phyloP scores from a whole-genome alignment of 1,284 basidiomycete genomes.

The Ustilago shanxiensis region DNA sequence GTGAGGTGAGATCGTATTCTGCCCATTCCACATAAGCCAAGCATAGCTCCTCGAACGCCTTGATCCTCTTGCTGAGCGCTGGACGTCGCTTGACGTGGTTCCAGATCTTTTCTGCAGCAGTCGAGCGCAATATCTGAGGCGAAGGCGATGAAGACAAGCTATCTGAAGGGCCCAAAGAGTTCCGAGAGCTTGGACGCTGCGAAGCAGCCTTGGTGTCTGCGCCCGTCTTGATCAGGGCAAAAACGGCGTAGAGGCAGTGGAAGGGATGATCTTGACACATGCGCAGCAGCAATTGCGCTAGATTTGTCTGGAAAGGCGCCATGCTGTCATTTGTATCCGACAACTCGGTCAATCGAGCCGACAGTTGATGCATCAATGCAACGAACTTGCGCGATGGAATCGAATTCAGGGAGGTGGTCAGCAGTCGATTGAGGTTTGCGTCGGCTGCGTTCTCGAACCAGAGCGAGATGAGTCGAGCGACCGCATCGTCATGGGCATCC shows the following conservation, averaged over 20 bases:
- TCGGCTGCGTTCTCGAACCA: constrained; percentile 89
- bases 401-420: constrained; percentile 74
- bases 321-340: constrained; percentile 66
- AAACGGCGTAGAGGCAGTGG: constrained; percentile 91
- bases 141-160: constrained; percentile 17
- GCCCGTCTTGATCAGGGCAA: constrained; percentile 73
- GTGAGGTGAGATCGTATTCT: constrained; percentile 73
- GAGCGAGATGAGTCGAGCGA: constrained; percentile 86
- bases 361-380: constrained; percentile 89
- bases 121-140: constrained; percentile 72
- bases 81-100: constrained; percentile 74
- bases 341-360: constrained; percentile 77
- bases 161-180: constrained; percentile 9
- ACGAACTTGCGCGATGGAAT: constrained; percentile 92
- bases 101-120: constrained; percentile 81
- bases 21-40: constrained; percentile 86
- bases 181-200: constrained; percentile 16
- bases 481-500: constrained; percentile 79
- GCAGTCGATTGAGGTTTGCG: constrained; percentile 74
- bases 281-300: constrained; percentile 79
- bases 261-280: constrained; percentile 93
- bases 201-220: constrained; percentile 36
- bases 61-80: constrained; percentile 72
- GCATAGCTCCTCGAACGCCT: constrained; percentile 78
- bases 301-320: constrained; percentile 75